Percentiles rank a stretch among this genome's conserved stretches.
phyloP scores from a whole-genome alignment of 1,284 basidiomycete genomes.

The Rhodotorula sp. region DNA sequence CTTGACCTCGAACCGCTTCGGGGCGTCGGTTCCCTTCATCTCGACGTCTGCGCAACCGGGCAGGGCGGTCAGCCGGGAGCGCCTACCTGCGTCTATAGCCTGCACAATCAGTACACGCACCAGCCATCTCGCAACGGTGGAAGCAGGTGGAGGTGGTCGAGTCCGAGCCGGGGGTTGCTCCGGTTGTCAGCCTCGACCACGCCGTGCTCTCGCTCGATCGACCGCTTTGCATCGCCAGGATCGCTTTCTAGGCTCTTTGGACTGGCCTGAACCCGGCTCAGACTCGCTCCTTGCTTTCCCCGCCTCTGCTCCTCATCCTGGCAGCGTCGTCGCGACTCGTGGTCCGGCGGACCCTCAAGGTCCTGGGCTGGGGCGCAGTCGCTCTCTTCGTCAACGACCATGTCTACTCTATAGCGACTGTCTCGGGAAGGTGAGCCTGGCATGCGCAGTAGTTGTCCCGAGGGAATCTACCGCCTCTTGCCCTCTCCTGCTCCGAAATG shows the following conservation, averaged over 20 bases:
- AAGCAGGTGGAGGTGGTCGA: not conserved
- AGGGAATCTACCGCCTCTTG: not conserved
- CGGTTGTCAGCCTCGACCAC: no score
- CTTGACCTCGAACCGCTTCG: slow-evolving; percentile 90
- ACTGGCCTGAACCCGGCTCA: not conserved
- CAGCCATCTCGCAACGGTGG: slow-evolving; percentile 16
- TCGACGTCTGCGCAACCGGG: slow-evolving; percentile 63
- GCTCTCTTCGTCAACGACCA: slow-evolving; percentile 56
- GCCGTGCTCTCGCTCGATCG: no score
- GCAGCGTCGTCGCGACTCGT: not conserved
- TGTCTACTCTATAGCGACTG: slow-evolving; percentile 54
- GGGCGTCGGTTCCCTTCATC: slow-evolving; percentile 36
- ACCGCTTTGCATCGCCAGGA: no score
- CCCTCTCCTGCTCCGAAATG: not conserved
- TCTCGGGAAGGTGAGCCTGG: slow-evolving; percentile 53
- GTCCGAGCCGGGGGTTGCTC: not conserved
- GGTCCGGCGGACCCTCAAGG: slow-evolving; percentile 13
- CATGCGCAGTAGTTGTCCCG: not conserved
- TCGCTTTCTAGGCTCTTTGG: no score
- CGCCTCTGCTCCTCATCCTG: slow-evolving; percentile 3
- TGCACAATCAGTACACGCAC: not conserved
- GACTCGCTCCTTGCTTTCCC: not conserved
- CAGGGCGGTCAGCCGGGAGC: not conserved
- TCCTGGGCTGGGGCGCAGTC: slow-evolving; percentile 56
- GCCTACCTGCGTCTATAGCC: no score